Evolutionary conservation across 2,329 filamentous ascomycete species (phyloP), one percentile per base, ranked within the genome.

Genomic region (Talaromyces sp.): DNA sequence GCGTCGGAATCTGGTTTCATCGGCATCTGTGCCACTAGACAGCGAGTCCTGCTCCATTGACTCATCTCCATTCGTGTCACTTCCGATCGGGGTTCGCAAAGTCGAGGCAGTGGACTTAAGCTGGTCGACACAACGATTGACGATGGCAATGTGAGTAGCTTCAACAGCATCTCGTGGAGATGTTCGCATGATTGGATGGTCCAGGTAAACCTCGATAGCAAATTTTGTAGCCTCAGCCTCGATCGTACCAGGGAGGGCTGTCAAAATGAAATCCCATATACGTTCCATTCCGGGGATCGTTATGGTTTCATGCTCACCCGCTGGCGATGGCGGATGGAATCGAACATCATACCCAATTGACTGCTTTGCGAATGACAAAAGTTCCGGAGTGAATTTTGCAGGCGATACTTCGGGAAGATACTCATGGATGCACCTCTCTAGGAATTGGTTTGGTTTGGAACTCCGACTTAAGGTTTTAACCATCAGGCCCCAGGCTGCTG

Each of bases 191-290:
- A 77, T 65, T 6, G 54, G 56, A 51, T 78, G 73, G 51, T 85
- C 79, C 30, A 94, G 78, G 65, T 94, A 96, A 11, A 91, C 79
- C 20, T 86, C 81, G 20, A 91, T 90, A 3, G 96, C 83, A 19
- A 86, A 85, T 46, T 79, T 80, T 27, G 88, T 91, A 1, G 90
- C 88, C 47, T 80, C 75, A 17, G 81, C 80, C 60, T 90, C 89
- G 43, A 95, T 85, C 0, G 80, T 82, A 33, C 81, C 76, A 33
- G 82, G 77, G 4, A 85, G 84, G 1, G 89, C 85, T 14, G 83
- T 86, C 48, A 96, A 75, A 30, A 93, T 85, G 62, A 96, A 84
- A 20, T 85, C 84, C 92, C 92, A 96, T n/a, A 96, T 76, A 52
- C 91, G 82, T 61, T 94, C 88, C 57, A 78, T 77, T 6, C 79